These are phyloP conservation scores for Allium fistulosum DNA, from an alignment of 106 monocot species.

Conservation along the genomic window DNA sequence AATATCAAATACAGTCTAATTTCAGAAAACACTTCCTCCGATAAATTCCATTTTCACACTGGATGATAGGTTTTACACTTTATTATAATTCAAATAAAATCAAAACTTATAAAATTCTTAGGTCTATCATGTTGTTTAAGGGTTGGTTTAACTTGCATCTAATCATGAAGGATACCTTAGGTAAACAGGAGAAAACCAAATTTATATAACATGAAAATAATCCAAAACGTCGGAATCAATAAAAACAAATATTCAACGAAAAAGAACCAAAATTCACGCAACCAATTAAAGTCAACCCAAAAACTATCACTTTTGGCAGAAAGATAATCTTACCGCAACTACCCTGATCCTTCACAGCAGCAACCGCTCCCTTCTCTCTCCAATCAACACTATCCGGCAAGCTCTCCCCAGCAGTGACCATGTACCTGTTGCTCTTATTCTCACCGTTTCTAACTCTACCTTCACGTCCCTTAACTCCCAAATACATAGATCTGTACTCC, in stretches of 20 bases:
- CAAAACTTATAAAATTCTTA: too few relatives aligned
- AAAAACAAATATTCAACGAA: background rate
- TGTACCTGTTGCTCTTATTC: slow-evolving; percentile 28
- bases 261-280: background rate
- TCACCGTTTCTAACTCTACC: background rate
- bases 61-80: too few relatives aligned
- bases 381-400: slow-evolving; percentile 73
- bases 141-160: too few relatives aligned
- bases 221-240: background rate
- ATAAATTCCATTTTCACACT: too few relatives aligned
- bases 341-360: slow-evolving; percentile 73
- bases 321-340: slow-evolving; percentile 46
- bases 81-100: too few relatives aligned
- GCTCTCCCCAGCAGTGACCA: slow-evolving; percentile 24
- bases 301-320: background rate
- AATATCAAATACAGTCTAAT: too few relatives aligned
- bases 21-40: too few relatives aligned
- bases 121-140: too few relatives aligned
- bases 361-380: slow-evolving; percentile 65
- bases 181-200: too few relatives aligned
- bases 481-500: slow-evolving; percentile 52
- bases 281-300: background rate
- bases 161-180: too few relatives aligned
- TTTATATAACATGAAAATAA: background rate
- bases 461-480: slow-evolving; percentile 20